phyloP scores from a whole-genome alignment of 2,329 filamentous ascomycete species.

The Dactylella cylindrospora region DNA sequence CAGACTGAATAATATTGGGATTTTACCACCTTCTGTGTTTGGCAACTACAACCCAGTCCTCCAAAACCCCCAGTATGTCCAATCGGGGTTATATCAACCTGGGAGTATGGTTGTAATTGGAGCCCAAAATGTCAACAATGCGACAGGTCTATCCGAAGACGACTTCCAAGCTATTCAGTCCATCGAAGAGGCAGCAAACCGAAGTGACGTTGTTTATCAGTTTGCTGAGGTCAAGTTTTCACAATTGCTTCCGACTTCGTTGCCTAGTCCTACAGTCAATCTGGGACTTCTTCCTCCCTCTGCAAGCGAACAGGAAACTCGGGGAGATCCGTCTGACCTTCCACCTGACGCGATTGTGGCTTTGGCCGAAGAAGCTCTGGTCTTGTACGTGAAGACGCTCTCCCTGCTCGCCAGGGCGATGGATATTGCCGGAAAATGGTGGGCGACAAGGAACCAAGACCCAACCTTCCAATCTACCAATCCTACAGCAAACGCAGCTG shows the following conservation, averaged over 20 bases:
- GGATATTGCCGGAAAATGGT: constrained; percentile 92
- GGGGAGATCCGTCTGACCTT: constrained; percentile 63
- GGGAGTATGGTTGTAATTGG: constrained; percentile 66
- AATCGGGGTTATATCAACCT: constrained; percentile 43
- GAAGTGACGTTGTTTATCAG: constrained; percentile 93
- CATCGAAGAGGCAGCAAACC: constrained; percentile 87
- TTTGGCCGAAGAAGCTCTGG: constrained; percentile 89
- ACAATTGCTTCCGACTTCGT: constrained; percentile 81
- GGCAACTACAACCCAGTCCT: constrained; percentile 48
- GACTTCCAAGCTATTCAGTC: constrained; percentile 74
- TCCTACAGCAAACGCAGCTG: constrained; percentile 54
- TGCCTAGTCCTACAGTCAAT: constrained; percentile 61
- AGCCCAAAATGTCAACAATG: constrained; percentile 63
- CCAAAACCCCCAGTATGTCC: constrained; percentile 36
- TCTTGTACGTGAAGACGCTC: constrained; percentile 93
- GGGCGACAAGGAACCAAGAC: constrained; percentile 68
- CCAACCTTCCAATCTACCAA: constrained; percentile 53
- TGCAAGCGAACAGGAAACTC: constrained; percentile 45
- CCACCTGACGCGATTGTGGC: constrained; percentile 82
- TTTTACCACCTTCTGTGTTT: constrained; percentile 56
- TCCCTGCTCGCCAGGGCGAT: constrained; percentile 89
- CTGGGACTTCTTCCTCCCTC: constrained; percentile 49
- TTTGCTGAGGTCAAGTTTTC: constrained; percentile 99
- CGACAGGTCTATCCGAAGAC: constrained; percentile 68
- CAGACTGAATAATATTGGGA: constrained; percentile 57